phyloP scores from a whole-genome alignment of 768 basidiomycete genomes.

The Naganishia onofrii region DNA sequence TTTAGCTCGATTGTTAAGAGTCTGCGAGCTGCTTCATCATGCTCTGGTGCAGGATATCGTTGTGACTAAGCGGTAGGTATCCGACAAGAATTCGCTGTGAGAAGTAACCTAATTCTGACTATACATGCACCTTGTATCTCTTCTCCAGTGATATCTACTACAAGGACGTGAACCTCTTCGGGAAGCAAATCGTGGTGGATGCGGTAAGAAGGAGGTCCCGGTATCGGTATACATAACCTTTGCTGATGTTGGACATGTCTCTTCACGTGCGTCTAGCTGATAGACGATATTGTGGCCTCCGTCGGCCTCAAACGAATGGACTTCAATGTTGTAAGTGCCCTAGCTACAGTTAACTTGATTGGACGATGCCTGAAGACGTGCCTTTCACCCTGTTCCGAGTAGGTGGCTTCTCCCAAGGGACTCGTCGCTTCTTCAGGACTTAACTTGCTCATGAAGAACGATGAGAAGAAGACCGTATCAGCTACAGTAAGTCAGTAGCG shows the following conservation, averaged over 20 bases:
- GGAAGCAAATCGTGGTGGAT: slow-evolving; percentile 73
- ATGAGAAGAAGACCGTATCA: slow-evolving; percentile 35
- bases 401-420: slow-evolving; percentile 89
- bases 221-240: neutral
- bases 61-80: slow-evolving; percentile 16
- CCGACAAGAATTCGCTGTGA: neutral
- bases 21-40: slow-evolving; percentile 1
- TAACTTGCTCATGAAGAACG: slow-evolving; percentile 56
- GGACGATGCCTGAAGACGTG: neutral
- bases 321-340: slow-evolving; percentile 67
- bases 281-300: slow-evolving; percentile 86
- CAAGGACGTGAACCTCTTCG: slow-evolving; percentile 75
- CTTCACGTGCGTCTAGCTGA: slow-evolving; percentile 59
- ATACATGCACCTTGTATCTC: neutral
- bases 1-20: slow-evolving; percentile 4
- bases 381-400: neutral
- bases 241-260: neutral
- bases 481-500: slow-evolving; percentile 9
- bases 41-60: neutral
- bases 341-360: too few species aligned
- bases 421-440: slow-evolving; percentile 67
- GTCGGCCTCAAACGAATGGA: slow-evolving; percentile 69
- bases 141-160: slow-evolving; percentile 79
- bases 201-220: slow-evolving; percentile 57
- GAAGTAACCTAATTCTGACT: neutral